Evolutionary conservation across 176 grass and related monocot species (phyloP).

Genomic region (Areca catechu): DNA sequence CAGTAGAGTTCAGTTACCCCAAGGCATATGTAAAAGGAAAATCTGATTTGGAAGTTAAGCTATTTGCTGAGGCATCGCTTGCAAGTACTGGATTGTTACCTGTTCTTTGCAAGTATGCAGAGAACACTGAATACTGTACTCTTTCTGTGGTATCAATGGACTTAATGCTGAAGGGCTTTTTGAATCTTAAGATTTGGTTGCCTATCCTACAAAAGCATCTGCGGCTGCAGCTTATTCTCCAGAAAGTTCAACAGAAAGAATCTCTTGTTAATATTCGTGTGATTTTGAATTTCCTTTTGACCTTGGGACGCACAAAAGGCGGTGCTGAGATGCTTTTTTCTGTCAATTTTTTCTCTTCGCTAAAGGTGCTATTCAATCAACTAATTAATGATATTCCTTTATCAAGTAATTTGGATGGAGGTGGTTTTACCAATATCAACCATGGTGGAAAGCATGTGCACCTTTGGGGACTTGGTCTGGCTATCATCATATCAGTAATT

Average conservation of each 20-base stretch:
- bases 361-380: conserved; percentile 53
- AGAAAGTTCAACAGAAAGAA: conserved; percentile 44
- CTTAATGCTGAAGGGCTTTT: conserved; percentile 63
- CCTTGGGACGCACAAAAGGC: conserved; percentile 66
- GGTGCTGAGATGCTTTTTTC: conserved; percentile 80
- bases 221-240: conserved; percentile 49
- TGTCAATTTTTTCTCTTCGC: conserved; percentile 59
- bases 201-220: conserved; percentile 78
- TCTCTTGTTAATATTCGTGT: conserved; percentile 35
- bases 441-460: conserved; percentile 48
- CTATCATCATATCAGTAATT: conserved; percentile 61
- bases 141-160: conserved; percentile 69
- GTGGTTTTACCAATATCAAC: conserved; percentile 11
- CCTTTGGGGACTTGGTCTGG: conserved; percentile 50
- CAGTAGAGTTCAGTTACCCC: conserved; percentile 36
- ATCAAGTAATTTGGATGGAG: conserved; percentile 23
- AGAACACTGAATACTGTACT: conserved; percentile 50
- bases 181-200: conserved; percentile 39
- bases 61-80: conserved; percentile 42
- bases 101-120: conserved; percentile 69
- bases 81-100: conserved; percentile 53
- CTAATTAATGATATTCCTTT: conserved; percentile 33
- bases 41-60: conserved; percentile 27
- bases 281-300: conserved; percentile 71
- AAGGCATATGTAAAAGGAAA: conserved; percentile 27